Conservation (phyloP, 495 filamentous ascomycete species). For the Neurospora tetrasperma region DNA sequence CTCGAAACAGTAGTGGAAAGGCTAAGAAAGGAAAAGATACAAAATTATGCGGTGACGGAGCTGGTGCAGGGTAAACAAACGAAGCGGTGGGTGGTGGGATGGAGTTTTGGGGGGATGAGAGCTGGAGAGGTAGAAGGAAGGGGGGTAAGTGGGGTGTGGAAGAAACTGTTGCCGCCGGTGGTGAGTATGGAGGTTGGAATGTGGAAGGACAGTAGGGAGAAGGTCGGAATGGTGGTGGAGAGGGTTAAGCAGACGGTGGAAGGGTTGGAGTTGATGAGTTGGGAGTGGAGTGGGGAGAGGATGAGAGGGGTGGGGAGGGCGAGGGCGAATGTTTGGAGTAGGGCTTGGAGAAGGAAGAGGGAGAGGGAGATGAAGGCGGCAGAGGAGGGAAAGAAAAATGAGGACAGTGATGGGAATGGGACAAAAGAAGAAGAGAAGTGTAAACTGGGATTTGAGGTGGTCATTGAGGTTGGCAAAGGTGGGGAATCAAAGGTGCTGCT, state of each 20-base stretch:
- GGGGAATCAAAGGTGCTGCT: slow-evolving; percentile 34
- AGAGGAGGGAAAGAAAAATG: neutral
- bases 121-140: slow-evolving; percentile 12
- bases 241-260: slow-evolving; percentile 15
- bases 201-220: neutral
- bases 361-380: slow-evolving; percentile 5
- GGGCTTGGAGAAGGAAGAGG: slow-evolving; percentile 33
- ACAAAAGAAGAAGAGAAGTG: slow-evolving; percentile 7
- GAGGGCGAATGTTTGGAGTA: slow-evolving; percentile 41
- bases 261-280: slow-evolving; percentile 50
- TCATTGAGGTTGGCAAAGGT: slow-evolving; percentile 8
- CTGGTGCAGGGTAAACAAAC: slow-evolving; percentile 76
- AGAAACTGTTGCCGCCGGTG: slow-evolving; percentile 49
- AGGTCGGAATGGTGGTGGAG: slow-evolving; percentile 7
- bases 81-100: slow-evolving; percentile 76
- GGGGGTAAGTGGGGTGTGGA: slow-evolving; percentile 28
- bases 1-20: slow-evolving; percentile 51
- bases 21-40: slow-evolving; percentile 47
- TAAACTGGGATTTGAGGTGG: slow-evolving; percentile 18
- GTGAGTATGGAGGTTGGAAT: slow-evolving; percentile 26
- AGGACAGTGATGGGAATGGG: neutral
- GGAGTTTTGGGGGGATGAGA: slow-evolving; percentile 66
- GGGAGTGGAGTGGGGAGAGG: slow-evolving; percentile 29
- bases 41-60: slow-evolving; percentile 75
- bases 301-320: slow-evolving; percentile 28